Conservation (phyloP, 257 asterid genomes). For the Lycium ferocissimum region DNA sequence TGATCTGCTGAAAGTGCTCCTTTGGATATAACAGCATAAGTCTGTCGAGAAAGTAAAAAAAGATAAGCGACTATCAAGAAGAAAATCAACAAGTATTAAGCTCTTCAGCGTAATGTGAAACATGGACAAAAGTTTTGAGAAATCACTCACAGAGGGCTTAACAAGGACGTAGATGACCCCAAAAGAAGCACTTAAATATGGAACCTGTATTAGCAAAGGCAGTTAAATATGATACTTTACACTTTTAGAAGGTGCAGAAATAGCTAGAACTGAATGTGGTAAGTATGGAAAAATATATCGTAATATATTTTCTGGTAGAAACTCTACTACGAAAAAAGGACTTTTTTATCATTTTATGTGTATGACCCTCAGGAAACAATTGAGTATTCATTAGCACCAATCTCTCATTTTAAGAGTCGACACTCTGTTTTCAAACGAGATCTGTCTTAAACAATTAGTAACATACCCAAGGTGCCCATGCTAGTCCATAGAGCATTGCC, state of each 20-base stretch:
- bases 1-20: conserved; percentile 79
- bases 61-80: not conserved
- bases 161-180: conserved; percentile 89
- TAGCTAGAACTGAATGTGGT: too few relatives aligned
- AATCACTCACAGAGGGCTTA: conserved; percentile 81
- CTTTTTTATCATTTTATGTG: too few relatives aligned
- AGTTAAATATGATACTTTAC: not conserved
- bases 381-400: not conserved
- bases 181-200: conserved; percentile 82
- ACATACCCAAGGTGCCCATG: conserved; percentile 96
- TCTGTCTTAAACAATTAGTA: not conserved
- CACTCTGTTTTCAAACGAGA: not conserved
- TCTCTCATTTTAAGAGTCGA: not conserved
- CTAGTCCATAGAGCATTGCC: conserved; percentile 93
- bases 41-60: conserved; percentile 50
- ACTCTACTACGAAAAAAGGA: not conserved
- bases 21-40: conserved; percentile 81
- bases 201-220: conserved; percentile 60
- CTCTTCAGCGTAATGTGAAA: not conserved
- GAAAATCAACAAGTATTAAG: not conserved
- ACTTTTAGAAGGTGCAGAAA: not conserved
- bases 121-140: conserved; percentile 4
- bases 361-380: not conserved
- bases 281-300: too few relatives aligned
- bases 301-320: not conserved